Evolutionary conservation across 257 asterid species (phyloP).

Genomic region (Solanum tarijense): DNA sequence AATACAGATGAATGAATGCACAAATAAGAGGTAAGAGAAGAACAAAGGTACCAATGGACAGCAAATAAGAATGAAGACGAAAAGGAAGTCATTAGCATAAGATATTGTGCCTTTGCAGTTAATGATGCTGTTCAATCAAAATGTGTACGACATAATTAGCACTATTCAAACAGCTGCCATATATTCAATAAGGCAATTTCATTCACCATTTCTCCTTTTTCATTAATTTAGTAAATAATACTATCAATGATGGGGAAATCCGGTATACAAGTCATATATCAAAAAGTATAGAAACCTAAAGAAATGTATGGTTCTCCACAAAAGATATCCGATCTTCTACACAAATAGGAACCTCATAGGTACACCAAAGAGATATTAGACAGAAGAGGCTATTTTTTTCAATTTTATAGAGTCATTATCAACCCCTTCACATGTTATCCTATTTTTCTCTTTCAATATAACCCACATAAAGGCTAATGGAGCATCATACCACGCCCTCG

Average conservation of each 20-base stretch:
- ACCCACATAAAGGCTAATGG: not conserved
- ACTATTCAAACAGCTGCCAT: not conserved
- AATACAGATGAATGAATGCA: not conserved
- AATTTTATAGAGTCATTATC: not conserved
- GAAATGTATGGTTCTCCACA: not conserved
- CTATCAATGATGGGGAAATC: not conserved
- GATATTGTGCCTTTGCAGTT: not conserved
- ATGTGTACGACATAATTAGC: not conserved
- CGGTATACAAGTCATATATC: not conserved
- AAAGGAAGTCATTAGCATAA: not conserved
- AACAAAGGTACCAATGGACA: not conserved
- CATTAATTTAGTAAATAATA: not conserved
- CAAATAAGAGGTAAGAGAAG: not conserved
- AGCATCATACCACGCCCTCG: not conserved
- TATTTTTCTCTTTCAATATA: not conserved
- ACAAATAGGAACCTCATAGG: not conserved
- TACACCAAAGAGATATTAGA: not conserved
- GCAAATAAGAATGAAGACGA: not conserved
- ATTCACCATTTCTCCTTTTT: not conserved
- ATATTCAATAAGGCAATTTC: not conserved
- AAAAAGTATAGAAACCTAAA: not conserved
- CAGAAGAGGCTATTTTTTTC: not conserved
- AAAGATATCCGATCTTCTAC: not conserved
- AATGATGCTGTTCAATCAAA: not conserved
- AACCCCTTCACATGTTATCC: not conserved